Percentiles rank a stretch among this genome's conserved stretches.
These are phyloP conservation scores for Suillus alpinus DNA, from an alignment of 768 basidiomycete genomes.

Conservation along the genomic window DNA sequence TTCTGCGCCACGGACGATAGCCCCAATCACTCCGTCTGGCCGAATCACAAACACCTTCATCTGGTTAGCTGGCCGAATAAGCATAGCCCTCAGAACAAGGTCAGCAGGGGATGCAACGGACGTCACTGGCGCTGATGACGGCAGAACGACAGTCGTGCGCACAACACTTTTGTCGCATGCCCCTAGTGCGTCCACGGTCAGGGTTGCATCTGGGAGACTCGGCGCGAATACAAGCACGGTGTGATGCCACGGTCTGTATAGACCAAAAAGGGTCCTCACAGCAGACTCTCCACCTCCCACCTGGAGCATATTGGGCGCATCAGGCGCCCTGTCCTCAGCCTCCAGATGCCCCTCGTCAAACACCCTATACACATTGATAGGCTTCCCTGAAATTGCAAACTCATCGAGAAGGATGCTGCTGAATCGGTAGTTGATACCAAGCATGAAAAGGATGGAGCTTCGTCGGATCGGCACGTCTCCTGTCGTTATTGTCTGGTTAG, in stretches of 20 bases:
- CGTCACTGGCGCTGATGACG: no score
- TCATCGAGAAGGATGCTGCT: slow-evolving; percentile 12
- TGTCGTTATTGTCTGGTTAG: not conserved
- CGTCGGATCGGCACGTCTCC: slow-evolving; percentile 20
- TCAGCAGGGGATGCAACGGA: no score
- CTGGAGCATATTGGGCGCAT: slow-evolving; percentile 17
- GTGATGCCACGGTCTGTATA: slow-evolving; percentile 22
- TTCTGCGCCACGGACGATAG: no score
- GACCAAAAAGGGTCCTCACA: slow-evolving; percentile 23
- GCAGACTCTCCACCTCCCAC: slow-evolving; percentile 5
- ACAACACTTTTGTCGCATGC: not conserved
- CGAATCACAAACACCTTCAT: no score
- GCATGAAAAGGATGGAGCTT: slow-evolving; percentile 24
- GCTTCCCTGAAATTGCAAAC: not conserved
- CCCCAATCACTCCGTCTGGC: no score
- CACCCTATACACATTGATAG: slow-evolving; percentile 4
- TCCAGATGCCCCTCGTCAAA: slow-evolving; percentile 9
- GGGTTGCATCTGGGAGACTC: slow-evolving; percentile 12
- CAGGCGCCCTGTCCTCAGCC: slow-evolving; percentile 9
- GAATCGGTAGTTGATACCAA: slow-evolving; percentile 20
- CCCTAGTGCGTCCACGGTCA: not conserved
- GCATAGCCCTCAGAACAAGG: no score
- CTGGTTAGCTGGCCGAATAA: no score
- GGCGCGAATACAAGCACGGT: slow-evolving; percentile 8
- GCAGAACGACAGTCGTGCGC: not conserved